Conservation (phyloP, 2,329 filamentous ascomycete genomes). For the Fusarium hainanense region DNA sequence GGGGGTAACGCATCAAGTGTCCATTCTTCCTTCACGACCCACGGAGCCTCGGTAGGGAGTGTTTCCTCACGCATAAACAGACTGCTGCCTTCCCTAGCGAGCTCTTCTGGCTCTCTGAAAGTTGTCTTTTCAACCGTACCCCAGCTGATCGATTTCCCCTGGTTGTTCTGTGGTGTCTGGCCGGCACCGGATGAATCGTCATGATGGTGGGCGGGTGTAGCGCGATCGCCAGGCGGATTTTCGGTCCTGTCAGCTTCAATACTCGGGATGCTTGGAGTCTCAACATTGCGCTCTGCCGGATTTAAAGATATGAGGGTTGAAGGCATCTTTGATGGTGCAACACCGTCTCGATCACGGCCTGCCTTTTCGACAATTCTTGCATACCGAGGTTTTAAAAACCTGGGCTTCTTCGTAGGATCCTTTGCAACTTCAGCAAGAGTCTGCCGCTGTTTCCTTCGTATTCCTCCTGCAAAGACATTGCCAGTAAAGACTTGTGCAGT, state of each 20-base stretch:
- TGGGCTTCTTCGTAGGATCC: constrained; percentile 56
- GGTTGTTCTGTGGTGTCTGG: constrained; percentile 19
- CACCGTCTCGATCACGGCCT: constrained; percentile 58
- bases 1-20: background rate
- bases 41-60: background rate
- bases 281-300: constrained; percentile 29
- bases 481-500: constrained; percentile 12
- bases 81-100: constrained; percentile 38
- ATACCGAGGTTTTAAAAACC: constrained; percentile 53
- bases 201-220: constrained; percentile 22
- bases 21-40: constrained; percentile 3
- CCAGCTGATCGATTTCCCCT: constrained; percentile 46
- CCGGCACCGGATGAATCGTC: background rate
- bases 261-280: background rate
- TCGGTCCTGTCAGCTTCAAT: constrained; percentile 26
- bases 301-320: constrained; percentile 47
- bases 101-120: constrained; percentile 42
- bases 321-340: constrained; percentile 52
- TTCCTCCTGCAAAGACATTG: constrained; percentile 62
- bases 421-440: constrained; percentile 54
- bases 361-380: constrained; percentile 56
- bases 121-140: constrained; percentile 28
- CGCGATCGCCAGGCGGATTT: background rate
- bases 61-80: constrained; percentile 37
- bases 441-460: constrained; percentile 50